Evolutionary conservation across 164 flowering plant species (phyloP).

Genomic region (Annona squamosa): DNA sequence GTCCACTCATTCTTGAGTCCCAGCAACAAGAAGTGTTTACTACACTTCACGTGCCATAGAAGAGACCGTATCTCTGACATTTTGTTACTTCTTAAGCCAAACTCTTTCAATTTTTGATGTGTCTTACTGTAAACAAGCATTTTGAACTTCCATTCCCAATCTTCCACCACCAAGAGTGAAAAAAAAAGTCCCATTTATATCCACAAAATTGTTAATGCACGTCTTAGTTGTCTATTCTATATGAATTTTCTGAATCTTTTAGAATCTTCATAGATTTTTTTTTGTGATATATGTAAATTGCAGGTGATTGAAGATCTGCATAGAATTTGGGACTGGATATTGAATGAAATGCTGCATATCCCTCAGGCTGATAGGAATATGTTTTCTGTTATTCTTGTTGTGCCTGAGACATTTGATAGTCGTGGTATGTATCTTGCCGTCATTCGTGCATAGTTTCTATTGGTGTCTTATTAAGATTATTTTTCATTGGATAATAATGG

Average conservation of each 20-base stretch:
- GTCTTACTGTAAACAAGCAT: no score
- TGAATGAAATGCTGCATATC: constrained; percentile 74
- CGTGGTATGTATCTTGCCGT: constrained; percentile 49
- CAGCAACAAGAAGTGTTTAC: no score
- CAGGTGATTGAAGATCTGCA: constrained; percentile 81
- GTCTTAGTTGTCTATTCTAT: background rate
- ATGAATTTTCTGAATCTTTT: background rate
- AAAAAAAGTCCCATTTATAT: no score
- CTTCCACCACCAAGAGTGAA: no score
- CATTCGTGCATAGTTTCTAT: background rate
- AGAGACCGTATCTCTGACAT: no score
- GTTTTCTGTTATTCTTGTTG: constrained; percentile 77
- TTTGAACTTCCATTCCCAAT: no score
- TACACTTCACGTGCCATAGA: no score
- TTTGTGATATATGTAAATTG: background rate
- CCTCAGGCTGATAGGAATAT: constrained; percentile 49
- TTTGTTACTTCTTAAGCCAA: no score
- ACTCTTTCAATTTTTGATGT: no score
- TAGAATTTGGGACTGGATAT: constrained; percentile 94
- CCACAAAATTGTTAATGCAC: background rate
- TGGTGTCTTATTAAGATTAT: background rate
- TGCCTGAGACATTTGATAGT: constrained; percentile 92
- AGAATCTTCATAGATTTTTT: background rate
- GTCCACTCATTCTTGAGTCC: no score
- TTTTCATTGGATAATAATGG: background rate